A percentile compares a stretch with the other conserved stretches of the same genome.
Conservation (phyloP, 345 rosid genomes). For the Physaria fendleri region DNA sequence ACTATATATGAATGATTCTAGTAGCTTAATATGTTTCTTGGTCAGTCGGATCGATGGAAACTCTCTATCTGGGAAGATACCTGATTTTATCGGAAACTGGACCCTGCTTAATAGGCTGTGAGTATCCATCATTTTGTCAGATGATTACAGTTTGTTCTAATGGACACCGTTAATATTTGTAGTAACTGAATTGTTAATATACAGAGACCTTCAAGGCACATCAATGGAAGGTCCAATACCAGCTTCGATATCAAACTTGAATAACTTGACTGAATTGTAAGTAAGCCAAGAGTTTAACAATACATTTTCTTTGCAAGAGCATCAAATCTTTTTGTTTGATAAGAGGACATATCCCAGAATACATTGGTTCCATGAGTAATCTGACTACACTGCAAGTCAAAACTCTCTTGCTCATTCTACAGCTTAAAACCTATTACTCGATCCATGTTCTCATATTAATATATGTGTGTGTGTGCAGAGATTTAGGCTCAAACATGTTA, state of each 20-base stretch:
- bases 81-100: constrained; percentile 84
- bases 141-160: too few species aligned
- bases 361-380: constrained; percentile 30
- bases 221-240: constrained; percentile 89
- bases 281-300: constrained; percentile 35
- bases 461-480: constrained; percentile 38
- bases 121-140: constrained; percentile 20
- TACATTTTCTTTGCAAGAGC: background rate
- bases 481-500: constrained; percentile 72
- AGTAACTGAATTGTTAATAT: background rate
- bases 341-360: constrained; percentile 38
- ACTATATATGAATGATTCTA: background rate
- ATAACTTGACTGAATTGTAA: constrained; percentile 49
- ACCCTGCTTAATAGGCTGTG: constrained; percentile 50
- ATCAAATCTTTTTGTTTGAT: constrained; percentile 30
- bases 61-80: constrained; percentile 63
- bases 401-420: background rate
- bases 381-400: constrained; percentile 52
- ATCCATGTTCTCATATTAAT: background rate
- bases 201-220: constrained; percentile 73
- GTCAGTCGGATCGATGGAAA: constrained; percentile 83
- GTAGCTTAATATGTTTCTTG: constrained; percentile 2
- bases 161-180: background rate
- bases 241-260: constrained; percentile 44
- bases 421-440: background rate